Evolutionary conservation across 2,329 filamentous ascomycete genomes (phyloP), one percentile per base, ranked within the genome.

Genomic region (Diaporthe citri): DNA sequence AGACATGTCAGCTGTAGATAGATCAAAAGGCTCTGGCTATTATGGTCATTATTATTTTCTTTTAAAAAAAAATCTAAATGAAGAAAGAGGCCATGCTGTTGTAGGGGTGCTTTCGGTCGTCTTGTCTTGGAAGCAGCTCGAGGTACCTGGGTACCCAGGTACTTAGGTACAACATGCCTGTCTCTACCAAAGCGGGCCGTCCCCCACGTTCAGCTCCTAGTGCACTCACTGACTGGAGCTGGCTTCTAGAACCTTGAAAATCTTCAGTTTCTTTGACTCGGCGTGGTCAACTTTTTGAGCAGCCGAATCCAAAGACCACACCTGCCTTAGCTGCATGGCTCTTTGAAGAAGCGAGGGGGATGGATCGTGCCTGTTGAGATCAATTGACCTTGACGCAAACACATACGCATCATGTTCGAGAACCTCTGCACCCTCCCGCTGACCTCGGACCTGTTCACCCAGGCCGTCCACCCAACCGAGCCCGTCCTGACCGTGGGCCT

Each of bases 341-440:
- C 13, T 9, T 52, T 67, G 64, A 67, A 20, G 31, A 39, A 52
- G n/a, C 64, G 48, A 34, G 2, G 22, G 64, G 71, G 39, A 75
- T 76, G 75, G 75, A 66, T 36, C 34, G 55, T 52, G 17, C n/a
- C 52, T 57, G 59, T 55, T 74, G 67, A 71, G 10, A 17, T 34
- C 60, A 72, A 75, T 75, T 75, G 60, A 70, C 31, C 48, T 25
- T 22, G 34, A n/a, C 36, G 20, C 41, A 48, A 36, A 13, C 22
- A 36, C 3, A n/a, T 31, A 46, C 20, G 15, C 72, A 75, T 9
- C 62, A 97, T 97, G 95, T 95, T 97, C 82, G 95, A 98, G 84
- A 97, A 95, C 78, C 90, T 97, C 78, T 98, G 96, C 88, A 95
- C 94, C 36, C 91, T 98, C 60, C 95, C 96, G 77, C 91, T 98